These are phyloP conservation scores for Ciborinia camelliae DNA, from an alignment of 2,329 filamentous ascomycete species.

Conservation along the genomic window DNA sequence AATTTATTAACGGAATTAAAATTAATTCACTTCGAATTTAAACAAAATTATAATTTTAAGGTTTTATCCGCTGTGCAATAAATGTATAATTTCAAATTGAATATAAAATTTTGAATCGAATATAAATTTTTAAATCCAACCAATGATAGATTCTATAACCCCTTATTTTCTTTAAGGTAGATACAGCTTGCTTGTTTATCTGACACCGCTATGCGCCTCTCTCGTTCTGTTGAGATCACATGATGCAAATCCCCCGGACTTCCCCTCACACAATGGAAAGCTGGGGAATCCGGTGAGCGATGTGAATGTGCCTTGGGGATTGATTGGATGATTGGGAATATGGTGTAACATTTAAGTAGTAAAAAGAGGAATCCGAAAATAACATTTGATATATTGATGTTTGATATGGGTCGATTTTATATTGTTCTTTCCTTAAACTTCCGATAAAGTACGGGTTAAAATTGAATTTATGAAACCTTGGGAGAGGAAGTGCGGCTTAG, in stretches of 20 bases:
- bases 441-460: background rate
- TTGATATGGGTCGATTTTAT: background rate
- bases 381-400: background rate
- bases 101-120: no score
- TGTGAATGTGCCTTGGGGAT: background rate
- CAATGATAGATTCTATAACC: no score
- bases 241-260: slow-evolving; percentile 9
- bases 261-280: background rate
- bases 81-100: no score
- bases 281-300: slow-evolving; percentile 11
- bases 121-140: no score
- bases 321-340: background rate
- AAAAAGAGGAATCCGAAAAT: background rate
- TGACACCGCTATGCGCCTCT: background rate
- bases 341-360: background rate
- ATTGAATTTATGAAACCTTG: background rate
- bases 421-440: slow-evolving; percentile 1
- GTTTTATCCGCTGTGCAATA: no score
- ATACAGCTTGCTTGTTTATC: slow-evolving; percentile 2
- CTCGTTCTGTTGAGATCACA: slow-evolving; percentile 12
- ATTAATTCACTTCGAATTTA: no score
- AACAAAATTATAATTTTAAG: no score
- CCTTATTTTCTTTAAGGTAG: no score
- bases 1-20: no score
- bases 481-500: no score